Conservation (phyloP, 2,329 filamentous ascomycete species). For the Neopestalotiopsis rosae region DNA sequence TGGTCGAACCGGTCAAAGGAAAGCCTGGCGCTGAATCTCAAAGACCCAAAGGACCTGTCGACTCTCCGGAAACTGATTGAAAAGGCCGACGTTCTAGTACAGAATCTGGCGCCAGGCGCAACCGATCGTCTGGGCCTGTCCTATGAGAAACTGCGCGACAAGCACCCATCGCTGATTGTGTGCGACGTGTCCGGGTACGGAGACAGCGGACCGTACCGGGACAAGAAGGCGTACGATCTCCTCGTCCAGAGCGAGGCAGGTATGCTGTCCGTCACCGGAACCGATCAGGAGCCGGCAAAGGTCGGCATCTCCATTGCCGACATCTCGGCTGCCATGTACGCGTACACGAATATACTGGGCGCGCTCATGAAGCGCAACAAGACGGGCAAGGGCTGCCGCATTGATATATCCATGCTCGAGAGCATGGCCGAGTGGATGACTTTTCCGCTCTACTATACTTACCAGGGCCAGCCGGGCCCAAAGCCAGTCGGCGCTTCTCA, state of each 20-base stretch:
- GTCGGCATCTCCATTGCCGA: conserved; percentile 61
- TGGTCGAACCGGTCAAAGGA: conserved; percentile 62
- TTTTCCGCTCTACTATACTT: conserved; percentile 61
- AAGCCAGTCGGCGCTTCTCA: conserved; percentile 55
- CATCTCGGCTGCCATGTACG: conserved; percentile 58
- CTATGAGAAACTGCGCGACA: conserved; percentile 45
- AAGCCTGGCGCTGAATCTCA: conserved; percentile 55
- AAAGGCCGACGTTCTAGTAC: conserved; percentile 56
- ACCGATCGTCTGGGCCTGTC: conserved; percentile 52
- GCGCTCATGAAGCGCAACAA: conserved; percentile 54
- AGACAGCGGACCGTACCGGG: conserved; percentile 53
- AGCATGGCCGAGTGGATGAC: conserved; percentile 65
- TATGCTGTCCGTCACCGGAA: conserved; percentile 56
- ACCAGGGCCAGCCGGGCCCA: conserved; percentile 48
- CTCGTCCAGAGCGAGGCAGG: conserved; percentile 60
- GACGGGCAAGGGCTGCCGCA: conserved; percentile 51
- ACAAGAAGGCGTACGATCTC: conserved; percentile 62
- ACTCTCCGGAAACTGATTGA: conserved; percentile 48
- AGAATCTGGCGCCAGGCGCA: conserved; percentile 59
- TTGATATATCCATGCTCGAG: conserved; percentile 65
- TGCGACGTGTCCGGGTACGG: conserved; percentile 62
- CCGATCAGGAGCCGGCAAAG: conserved; percentile 48
- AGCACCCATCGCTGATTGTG: conserved; percentile 53
- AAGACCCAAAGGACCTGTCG: conserved; percentile 46
- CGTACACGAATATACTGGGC: conserved; percentile 55